phyloP scores from a whole-genome alignment of 352 stramenopile genomes.

The Pythium insidiosum region DNA sequence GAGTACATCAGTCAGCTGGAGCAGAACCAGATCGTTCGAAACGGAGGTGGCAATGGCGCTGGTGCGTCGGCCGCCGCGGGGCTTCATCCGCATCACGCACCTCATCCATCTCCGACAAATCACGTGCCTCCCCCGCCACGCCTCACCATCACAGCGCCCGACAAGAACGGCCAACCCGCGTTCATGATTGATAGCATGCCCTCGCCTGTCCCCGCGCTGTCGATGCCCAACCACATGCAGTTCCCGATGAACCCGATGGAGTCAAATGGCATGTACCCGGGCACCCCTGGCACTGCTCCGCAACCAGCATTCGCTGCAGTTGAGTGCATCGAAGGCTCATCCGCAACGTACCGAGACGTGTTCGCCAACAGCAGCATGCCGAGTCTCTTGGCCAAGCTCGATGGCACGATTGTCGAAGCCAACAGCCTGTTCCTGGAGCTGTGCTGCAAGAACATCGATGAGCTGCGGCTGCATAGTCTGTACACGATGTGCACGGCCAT shows the following conservation, averaged over 20 bases:
- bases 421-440: conserved; percentile 73
- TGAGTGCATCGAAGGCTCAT: conserved; percentile 51
- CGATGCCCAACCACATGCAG: conserved; percentile 55
- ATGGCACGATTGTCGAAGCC: conserved; percentile 73
- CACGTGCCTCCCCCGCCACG: conserved; percentile 21
- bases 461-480: conserved; percentile 64
- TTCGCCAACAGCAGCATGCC: conserved; percentile 77
- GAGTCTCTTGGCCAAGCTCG: conserved; percentile 63
- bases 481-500: conserved; percentile 76
- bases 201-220: conserved; percentile 58
- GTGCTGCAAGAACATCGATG: conserved; percentile 73
- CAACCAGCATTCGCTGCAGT: conserved; percentile 14
- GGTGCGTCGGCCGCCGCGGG: conserved; percentile 5
- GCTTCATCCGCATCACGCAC: too few species aligned
- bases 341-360: conserved; percentile 62
- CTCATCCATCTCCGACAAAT: background rate
- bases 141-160: conserved; percentile 45
- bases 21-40: conserved; percentile 28
- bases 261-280: conserved; percentile 15
- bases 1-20: conserved; percentile 78
- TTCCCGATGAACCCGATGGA: conserved; percentile 59
- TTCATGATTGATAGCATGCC: conserved; percentile 79
- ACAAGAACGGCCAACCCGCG: conserved; percentile 28
- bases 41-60: background rate
- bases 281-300: conserved; percentile 11